Evolutionary conservation across 1,284 basidiomycete species (phyloP), one percentile per base, ranked within the genome.

Genomic region (Cronartium ribicola): DNA sequence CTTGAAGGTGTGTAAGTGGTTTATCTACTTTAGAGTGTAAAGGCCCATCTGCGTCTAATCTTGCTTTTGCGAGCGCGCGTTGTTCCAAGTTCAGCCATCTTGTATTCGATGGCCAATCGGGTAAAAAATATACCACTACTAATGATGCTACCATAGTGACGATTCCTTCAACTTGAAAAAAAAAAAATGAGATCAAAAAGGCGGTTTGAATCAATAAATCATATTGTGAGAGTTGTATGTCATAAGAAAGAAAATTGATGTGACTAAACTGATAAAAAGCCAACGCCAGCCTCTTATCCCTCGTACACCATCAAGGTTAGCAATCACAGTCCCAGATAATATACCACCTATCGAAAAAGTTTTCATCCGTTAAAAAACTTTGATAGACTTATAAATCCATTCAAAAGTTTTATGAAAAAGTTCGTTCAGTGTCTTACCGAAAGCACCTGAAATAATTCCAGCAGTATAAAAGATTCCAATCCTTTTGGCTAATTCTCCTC

Each of bases 21-120:
- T 72, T 76, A 36, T 75, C 64, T 59, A 77, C 77, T 37, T 79
- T 80, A 75, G 82, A 83, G 36, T 60, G 22, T 17, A 44, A 22
- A 5, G 80, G 79, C 41, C 78, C 78, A 71, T 84, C 83, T 61
- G 80, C 79, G 1, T 80, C 80, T 17, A 84, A 79, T 66, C 83
- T 80, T 63, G 82, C 81, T 17, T 81, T 79, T 20, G 83, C 83
- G 11, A 84, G 81, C 46, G 81, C 77, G 66, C 79, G 79, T 76
- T 84, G 83, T 62, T 83, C 82, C 5, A 78, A 77, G 14, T 79
- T 79, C 20, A 84, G 79, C 80, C 83, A 84, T 44, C 78, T 80
- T 55, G 83, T 84, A 29, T 82, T 83, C 76, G n/a, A 81, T 80
- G 81, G 81, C 59, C 77, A 81, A 76, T 81, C 80, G 20, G 81